phyloP scores from a whole-genome alignment of 345 rosid species.

The Mercurialis annua region DNA sequence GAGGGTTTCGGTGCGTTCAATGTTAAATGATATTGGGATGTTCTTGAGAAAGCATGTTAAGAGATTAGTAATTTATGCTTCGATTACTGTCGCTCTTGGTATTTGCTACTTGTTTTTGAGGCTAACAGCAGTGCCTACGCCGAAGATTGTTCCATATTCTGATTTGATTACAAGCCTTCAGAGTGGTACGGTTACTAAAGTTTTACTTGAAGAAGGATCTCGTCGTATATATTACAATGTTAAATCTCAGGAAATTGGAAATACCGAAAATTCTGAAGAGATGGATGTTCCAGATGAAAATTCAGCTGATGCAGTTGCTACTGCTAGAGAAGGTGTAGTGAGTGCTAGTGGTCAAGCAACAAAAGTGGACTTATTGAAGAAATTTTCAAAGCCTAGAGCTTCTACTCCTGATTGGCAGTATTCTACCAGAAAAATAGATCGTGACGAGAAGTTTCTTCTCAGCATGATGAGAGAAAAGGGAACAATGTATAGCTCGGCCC shows the following conservation, averaged over 20 bases:
- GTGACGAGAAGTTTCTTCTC: conserved; percentile 87
- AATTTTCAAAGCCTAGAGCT: conserved; percentile 34
- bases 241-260: conserved; percentile 21
- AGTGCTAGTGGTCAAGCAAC: conserved; percentile 9
- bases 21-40: conserved; percentile 39
- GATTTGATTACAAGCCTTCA: conserved; percentile 70
- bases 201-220: conserved; percentile 89
- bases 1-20: conserved; percentile 49
- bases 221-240: conserved; percentile 75
- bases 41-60: conserved; percentile 57
- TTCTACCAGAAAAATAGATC: conserved; percentile 79
- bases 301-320: conserved; percentile 24
- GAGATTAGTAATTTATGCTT: conserved; percentile 45
- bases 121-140: conserved; percentile 65
- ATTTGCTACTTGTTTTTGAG: conserved; percentile 66
- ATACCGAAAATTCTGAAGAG: conserved; percentile 38
- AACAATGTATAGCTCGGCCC: conserved; percentile 78
- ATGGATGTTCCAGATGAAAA: conserved; percentile 22
- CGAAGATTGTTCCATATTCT: conserved; percentile 75
- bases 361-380: conserved; percentile 29
- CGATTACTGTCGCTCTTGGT: conserved; percentile 52
- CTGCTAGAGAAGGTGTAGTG: conserved; percentile 27
- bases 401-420: conserved; percentile 67
- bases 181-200: conserved; percentile 59
- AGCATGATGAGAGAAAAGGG: conserved; percentile 89